Conservation (phyloP, 305 asterid genomes). For the Fraxinus albicans region DNA sequence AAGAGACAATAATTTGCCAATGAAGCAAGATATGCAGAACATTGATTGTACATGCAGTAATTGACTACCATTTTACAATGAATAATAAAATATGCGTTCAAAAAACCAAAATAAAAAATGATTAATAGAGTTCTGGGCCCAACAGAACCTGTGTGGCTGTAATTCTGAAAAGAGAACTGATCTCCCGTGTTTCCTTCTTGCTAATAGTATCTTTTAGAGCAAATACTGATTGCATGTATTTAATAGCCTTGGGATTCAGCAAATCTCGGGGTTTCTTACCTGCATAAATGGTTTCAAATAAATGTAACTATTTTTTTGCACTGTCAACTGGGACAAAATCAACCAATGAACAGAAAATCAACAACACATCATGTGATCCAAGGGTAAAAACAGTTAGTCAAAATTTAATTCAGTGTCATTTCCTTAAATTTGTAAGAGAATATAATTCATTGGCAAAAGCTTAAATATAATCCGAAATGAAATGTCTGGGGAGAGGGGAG, state of each 20-base stretch:
- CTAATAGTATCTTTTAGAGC: slow-evolving; percentile 78
- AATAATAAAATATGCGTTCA: neutral
- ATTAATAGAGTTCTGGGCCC: neutral
- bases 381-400: neutral
- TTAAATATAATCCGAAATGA: neutral
- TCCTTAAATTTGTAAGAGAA: neutral
- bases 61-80: slow-evolving; percentile 1
- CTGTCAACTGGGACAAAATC: neutral
- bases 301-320: neutral
- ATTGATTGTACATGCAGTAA: neutral
- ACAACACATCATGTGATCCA: neutral
- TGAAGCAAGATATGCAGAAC: neutral
- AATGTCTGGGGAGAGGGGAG: neutral
- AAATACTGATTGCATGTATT: slow-evolving; percentile 83
- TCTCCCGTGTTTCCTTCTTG: slow-evolving; percentile 91
- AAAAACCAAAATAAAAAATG: neutral
- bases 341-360: neutral
- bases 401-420: neutral
- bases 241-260: slow-evolving; percentile 88
- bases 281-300: slow-evolving; percentile 28
- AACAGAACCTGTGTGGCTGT: slow-evolving; percentile 77
- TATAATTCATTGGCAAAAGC: neutral
- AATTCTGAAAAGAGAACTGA: slow-evolving; percentile 90
- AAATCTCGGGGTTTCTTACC: slow-evolving; percentile 97
- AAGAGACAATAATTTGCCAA: neutral